These are phyloP conservation scores for Mycocentrospora acerina DNA, from an alignment of 2,329 filamentous ascomycete species.

Conservation along the genomic window DNA sequence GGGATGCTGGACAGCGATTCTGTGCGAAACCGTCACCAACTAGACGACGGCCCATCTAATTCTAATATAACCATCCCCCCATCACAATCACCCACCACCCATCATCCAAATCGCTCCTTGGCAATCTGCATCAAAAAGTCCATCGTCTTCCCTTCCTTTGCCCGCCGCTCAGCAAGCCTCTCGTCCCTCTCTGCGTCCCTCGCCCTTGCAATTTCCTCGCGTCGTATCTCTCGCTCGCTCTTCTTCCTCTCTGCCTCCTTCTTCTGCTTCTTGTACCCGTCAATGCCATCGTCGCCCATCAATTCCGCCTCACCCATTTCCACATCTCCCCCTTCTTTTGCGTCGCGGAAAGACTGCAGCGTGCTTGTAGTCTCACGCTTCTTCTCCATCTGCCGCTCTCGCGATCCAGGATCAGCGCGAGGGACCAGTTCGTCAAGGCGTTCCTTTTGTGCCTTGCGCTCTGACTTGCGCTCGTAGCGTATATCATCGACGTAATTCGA, in stretches of 20 bases:
- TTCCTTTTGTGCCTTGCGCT: conserved; percentile 68
- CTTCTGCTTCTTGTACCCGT: conserved; percentile 66
- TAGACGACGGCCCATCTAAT: too few relatives aligned
- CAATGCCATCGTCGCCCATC: conserved; percentile 71
- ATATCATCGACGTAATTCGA: conserved; percentile 53
- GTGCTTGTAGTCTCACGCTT: conserved; percentile 69
- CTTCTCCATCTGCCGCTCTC: conserved; percentile 86
- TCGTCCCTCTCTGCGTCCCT: conserved; percentile 79
- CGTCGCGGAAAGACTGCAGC: conserved; percentile 70
- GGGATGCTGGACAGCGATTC: too few relatives aligned
- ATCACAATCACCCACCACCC: too few relatives aligned
- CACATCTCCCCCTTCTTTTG: conserved; percentile 62
- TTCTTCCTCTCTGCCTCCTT: conserved; percentile 69
- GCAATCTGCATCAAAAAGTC: conserved; percentile 78
- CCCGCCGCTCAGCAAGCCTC: conserved; percentile 66
- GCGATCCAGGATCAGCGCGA: conserved; percentile 78
- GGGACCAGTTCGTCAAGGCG: conserved; percentile 79
- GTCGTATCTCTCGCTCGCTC: conserved; percentile 77
- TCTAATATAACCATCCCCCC: too few relatives aligned
- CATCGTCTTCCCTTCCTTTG: conserved; percentile 83
- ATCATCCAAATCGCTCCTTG: conserved; percentile 62
- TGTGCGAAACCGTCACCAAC: too few relatives aligned
- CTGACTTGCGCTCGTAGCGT: conserved; percentile 62
- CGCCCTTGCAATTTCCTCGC: conserved; percentile 78
- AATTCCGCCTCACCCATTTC: conserved; percentile 74